phyloP scores from a whole-genome alignment of 1,284 basidiomycete species.

The Vanrija sp. region DNA sequence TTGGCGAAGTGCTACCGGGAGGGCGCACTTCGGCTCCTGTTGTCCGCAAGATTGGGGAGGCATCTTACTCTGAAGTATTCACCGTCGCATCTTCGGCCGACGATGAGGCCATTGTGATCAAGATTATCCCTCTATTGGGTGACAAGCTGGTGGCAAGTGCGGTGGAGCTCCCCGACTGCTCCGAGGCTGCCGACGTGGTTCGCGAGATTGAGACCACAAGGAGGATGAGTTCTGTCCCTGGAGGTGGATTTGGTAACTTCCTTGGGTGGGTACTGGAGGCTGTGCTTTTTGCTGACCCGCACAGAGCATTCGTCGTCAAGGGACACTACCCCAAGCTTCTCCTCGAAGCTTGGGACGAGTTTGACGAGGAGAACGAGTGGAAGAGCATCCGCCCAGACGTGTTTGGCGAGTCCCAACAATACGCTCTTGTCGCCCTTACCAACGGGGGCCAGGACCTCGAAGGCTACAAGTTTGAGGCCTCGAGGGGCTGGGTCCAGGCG shows the following conservation, averaged over 20 bases:
- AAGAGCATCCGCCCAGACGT: conserved; percentile 85
- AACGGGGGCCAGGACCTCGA: conserved; percentile 90
- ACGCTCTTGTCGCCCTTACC: conserved; percentile 80
- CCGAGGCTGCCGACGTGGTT: conserved; percentile 70
- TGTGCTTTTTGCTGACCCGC: not conserved
- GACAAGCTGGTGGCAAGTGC: not conserved
- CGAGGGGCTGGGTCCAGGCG: conserved; percentile 75
- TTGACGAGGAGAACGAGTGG: conserved; percentile 64
- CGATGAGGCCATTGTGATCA: conserved; percentile 26
- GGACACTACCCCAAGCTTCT: conserved; percentile 77
- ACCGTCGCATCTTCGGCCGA: conserved; percentile 58
- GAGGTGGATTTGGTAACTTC: conserved; percentile 71
- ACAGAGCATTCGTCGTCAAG: conserved; percentile 70
- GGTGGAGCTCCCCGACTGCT: conserved; percentile 53
- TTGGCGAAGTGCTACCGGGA: conserved; percentile 3
- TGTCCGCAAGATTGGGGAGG: conserved; percentile 85
- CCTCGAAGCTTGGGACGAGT: conserved; percentile 81
- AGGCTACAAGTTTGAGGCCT: conserved; percentile 60
- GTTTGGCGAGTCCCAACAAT: conserved; percentile 69
- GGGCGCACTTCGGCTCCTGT: not conserved
- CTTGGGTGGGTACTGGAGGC: conserved; percentile 53
- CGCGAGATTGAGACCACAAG: conserved; percentile 84
- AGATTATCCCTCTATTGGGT: conserved; percentile 26
- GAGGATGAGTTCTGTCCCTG: conserved; percentile 63
- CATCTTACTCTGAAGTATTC: conserved; percentile 97